These are phyloP conservation scores for Aspergillus sp. DNA, from an alignment of 2,329 filamentous ascomycete genomes.

Conservation along the genomic window DNA sequence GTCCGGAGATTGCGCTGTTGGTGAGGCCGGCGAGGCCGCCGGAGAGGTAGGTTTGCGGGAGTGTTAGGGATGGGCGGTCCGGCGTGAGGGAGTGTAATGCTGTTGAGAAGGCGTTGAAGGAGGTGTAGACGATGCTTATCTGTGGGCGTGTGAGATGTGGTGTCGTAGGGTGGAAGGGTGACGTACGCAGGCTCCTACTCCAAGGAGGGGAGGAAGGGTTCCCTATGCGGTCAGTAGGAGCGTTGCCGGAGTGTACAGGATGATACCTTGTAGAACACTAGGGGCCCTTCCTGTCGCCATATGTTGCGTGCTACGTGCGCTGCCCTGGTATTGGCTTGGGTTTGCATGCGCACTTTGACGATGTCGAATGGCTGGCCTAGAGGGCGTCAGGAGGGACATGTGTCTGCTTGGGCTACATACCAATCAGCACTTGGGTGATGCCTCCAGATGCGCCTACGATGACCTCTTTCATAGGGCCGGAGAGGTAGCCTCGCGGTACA, in stretches of 20 bases:
- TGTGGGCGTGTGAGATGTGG: slow-evolving; percentile 8
- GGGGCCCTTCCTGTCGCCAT: slow-evolving; percentile 75
- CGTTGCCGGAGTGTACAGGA: too few relatives aligned
- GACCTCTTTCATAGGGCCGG: neutral
- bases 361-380: slow-evolving; percentile 73
- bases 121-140: slow-evolving; percentile 86
- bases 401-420: slow-evolving; percentile 49
- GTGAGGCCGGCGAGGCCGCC: slow-evolving; percentile 87
- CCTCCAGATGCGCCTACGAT: slow-evolving; percentile 72
- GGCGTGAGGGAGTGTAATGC: slow-evolving; percentile 71
- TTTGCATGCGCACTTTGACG: slow-evolving; percentile 93
- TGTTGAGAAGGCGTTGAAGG: slow-evolving; percentile 82
- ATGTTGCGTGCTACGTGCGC: slow-evolving; percentile 74
- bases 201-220: slow-evolving; percentile 83
- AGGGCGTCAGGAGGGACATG: neutral
- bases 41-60: slow-evolving; percentile 74
- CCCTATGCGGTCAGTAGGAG: slow-evolving; percentile 52
- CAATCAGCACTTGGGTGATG: slow-evolving; percentile 84
- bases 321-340: slow-evolving; percentile 70
- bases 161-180: neutral
- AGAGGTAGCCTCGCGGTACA: neutral
- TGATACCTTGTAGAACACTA: slow-evolving; percentile 77
- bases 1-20: slow-evolving; percentile 79
- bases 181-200: slow-evolving; percentile 83
- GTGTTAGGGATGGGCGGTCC: slow-evolving; percentile 58